phyloP scores from a whole-genome alignment of 2,329 filamentous ascomycete species.

The Fusarium mexicanum region DNA sequence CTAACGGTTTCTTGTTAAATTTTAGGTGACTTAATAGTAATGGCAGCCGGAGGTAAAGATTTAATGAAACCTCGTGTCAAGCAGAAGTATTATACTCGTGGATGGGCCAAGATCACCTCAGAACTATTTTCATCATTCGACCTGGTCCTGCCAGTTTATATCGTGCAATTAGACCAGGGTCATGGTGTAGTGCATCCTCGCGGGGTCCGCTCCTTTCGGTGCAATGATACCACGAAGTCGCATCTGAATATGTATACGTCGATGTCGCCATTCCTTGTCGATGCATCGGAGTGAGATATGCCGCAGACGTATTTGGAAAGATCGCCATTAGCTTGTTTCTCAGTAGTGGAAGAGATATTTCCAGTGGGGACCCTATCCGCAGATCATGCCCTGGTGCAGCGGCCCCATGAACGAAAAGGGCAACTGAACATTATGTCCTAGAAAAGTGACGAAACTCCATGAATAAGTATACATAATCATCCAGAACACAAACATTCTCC shows the following conservation, averaged over 20 bases:
- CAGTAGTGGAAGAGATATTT: constrained; percentile 2
- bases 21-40: neutral
- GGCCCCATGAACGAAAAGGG: neutral
- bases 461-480: neutral
- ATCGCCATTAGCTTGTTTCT: neutral
- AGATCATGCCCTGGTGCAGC: neutral
- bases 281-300: neutral
- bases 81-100: neutral
- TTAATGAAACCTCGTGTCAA: neutral
- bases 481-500: rapidly evolving
- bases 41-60: neutral
- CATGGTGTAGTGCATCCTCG: neutral
- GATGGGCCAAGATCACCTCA: neutral
- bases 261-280: neutral
- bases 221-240: constrained; percentile 8
- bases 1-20: rapidly evolving
- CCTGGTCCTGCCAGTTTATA: too few species aligned
- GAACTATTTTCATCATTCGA: neutral
- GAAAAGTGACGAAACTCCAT: neutral
- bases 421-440: neutral
- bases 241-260: neutral
- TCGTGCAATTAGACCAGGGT: neutral
- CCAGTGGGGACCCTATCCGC: neutral
- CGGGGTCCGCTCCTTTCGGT: neutral
- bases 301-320: neutral